A percentile compares a stretch with the other conserved stretches of the same genome.
phyloP scores from a whole-genome alignment of 225 moss, liverwort and hornwort genomes.

The Polytrichum formosum region DNA sequence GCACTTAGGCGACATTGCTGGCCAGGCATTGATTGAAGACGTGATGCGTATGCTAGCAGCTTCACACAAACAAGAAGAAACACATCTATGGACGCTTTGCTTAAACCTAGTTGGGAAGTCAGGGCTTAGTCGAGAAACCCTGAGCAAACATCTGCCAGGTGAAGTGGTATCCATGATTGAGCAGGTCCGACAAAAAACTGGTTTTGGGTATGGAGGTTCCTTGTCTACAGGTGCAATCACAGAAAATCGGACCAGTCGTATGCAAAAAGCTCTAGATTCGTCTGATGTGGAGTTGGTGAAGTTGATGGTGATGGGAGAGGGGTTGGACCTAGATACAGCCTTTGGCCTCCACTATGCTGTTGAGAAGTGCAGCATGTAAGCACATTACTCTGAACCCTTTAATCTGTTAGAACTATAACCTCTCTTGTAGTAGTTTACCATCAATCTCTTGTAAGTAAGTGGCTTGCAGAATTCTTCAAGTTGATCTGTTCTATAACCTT shows the following conservation, averaged over 20 bases:
- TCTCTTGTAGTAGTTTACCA: no score
- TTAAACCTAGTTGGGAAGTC: slow-evolving; percentile 65
- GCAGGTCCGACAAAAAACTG: slow-evolving; percentile 39
- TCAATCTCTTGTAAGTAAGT: no score
- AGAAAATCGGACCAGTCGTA: slow-evolving; percentile 57
- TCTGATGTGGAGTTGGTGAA: slow-evolving; percentile 68
- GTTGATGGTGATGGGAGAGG: slow-evolving; percentile 77
- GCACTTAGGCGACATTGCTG: slow-evolving; percentile 58
- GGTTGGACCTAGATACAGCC: slow-evolving; percentile 60
- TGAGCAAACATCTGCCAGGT: slow-evolving; percentile 46
- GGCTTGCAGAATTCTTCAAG: no score
- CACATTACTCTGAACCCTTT: not conserved
- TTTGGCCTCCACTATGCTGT: slow-evolving; percentile 65
- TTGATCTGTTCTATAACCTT: no score
- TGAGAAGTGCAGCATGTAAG: slow-evolving; percentile 53
- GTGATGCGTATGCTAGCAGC: slow-evolving; percentile 67
- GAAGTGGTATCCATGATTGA: slow-evolving; percentile 57
- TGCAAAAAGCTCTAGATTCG: slow-evolving; percentile 68
- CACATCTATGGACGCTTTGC: slow-evolving; percentile 57
- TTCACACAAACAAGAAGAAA: slow-evolving; percentile 41
- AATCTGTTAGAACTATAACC: no score
- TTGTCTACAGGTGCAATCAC: slow-evolving; percentile 20
- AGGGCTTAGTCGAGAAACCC: slow-evolving; percentile 43
- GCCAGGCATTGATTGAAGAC: slow-evolving; percentile 62
- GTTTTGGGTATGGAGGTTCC: slow-evolving; percentile 33